Evolutionary conservation across 371 early-diverging fungal genomes (phyloP).

Genomic region (Parasitella parasitica): DNA sequence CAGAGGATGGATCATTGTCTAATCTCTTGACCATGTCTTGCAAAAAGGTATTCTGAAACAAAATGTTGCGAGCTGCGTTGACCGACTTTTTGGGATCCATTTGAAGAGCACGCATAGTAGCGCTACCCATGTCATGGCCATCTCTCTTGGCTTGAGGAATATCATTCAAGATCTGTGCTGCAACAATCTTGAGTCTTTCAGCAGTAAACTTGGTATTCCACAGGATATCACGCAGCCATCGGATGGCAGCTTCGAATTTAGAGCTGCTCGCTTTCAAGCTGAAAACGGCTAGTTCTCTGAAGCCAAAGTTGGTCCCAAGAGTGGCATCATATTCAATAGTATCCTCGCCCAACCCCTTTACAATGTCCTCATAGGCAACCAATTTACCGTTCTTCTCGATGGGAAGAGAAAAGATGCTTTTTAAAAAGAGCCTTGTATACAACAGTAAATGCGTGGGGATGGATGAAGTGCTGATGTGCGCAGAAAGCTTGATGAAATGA

Average conservation of each 20-base stretch:
- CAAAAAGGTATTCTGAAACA: constrained; percentile 57
- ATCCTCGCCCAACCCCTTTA: constrained; percentile 58
- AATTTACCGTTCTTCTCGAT: constrained; percentile 41
- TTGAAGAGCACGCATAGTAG: constrained; percentile 50
- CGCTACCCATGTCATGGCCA: constrained; percentile 55
- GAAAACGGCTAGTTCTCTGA: constrained; percentile 53
- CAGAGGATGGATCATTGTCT: constrained; percentile 48
- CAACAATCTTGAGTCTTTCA: constrained; percentile 62
- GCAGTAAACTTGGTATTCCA: constrained; percentile 62
- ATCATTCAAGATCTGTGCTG: constrained; percentile 60
- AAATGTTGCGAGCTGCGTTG: constrained; percentile 46
- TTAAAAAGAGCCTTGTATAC: constrained; percentile 59
- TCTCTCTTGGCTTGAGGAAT: constrained; percentile 66
- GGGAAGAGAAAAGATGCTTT: constrained; percentile 61
- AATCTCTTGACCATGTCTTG: constrained; percentile 52
- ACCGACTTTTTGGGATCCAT: constrained; percentile 55
- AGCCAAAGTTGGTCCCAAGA: constrained; percentile 49
- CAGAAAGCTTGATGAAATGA: constrained; percentile 54
- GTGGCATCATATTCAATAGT: constrained; percentile 54
- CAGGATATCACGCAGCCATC: constrained; percentile 64
- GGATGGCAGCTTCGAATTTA: constrained; percentile 55
- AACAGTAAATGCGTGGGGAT: constrained; percentile 55
- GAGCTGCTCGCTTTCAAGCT: constrained; percentile 49
- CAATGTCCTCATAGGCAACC: constrained; percentile 59
- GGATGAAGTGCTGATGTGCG: constrained; percentile 48